Conservation (phyloP, 2,329 filamentous ascomycete genomes). For the Polychaeton citri region DNA sequence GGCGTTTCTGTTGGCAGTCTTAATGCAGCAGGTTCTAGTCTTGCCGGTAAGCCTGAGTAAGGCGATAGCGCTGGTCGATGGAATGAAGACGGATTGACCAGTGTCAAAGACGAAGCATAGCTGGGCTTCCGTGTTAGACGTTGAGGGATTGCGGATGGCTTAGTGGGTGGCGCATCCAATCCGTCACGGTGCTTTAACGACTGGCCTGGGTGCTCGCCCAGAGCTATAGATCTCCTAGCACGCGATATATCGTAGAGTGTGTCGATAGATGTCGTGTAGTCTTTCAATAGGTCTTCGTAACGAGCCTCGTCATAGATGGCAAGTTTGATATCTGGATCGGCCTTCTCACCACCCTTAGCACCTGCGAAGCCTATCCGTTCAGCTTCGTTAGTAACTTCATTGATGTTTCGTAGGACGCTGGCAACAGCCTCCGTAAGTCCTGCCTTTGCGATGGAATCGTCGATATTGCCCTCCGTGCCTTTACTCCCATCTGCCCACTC, state of each 20-base stretch:
- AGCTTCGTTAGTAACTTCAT: slow-evolving; percentile 64
- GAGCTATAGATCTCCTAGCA: slow-evolving; percentile 39
- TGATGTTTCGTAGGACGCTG: slow-evolving; percentile 68
- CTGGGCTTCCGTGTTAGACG: slow-evolving; percentile 10
- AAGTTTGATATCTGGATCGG: slow-evolving; percentile 33
- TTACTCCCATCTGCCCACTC: slow-evolving; percentile 62
- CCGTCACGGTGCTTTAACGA: too few relatives aligned
- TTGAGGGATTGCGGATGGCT: slow-evolving; percentile 6
- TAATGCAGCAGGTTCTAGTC: slow-evolving; percentile 29
- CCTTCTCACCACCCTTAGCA: slow-evolving; percentile 16
- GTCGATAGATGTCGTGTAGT: slow-evolving; percentile 66
- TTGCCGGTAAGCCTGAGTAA: slow-evolving; percentile 26
- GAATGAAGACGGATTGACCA: slow-evolving; percentile 25
- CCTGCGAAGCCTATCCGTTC: slow-evolving; percentile 48
- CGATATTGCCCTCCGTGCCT: slow-evolving; percentile 55
- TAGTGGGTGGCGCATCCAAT: slow-evolving; percentile 2
- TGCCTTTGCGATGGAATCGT: slow-evolving; percentile 51
- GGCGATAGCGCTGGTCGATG: slow-evolving; percentile 17
- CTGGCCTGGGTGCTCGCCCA: slow-evolving; percentile 20
- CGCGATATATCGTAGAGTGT: slow-evolving; percentile 65
- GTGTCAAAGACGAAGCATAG: slow-evolving; percentile 26
- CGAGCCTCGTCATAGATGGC: slow-evolving; percentile 51
- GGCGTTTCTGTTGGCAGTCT: slow-evolving; percentile 33
- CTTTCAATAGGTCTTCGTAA: slow-evolving; percentile 61
- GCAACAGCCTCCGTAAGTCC: slow-evolving; percentile 65